Base-by-base conservation (phyloP, 768 basidiomycete species). In the Rhizopogon vinicolor region DNA sequence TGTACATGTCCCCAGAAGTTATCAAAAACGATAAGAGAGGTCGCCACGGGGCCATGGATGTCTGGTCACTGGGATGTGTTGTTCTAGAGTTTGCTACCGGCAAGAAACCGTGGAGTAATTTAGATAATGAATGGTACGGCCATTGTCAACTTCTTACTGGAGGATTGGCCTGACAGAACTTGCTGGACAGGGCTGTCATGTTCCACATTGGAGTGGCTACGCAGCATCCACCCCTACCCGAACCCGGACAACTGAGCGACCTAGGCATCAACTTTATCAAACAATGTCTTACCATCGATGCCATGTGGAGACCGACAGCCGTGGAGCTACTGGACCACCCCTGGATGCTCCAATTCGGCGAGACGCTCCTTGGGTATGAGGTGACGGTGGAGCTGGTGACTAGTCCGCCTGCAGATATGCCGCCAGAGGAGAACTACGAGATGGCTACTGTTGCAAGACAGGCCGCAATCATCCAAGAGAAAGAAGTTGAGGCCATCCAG, bases 1-100 rank as follows among this genome's bases (percentile, higher is more conserved):
- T 98, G 96, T 98, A 99, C 71, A 98, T 99, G 93, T 97, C 95
- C 5, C 97, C 97, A 1, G 97, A 99, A 68, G 85, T 97, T 52
- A 98, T 99, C 76, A 92, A 96, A 74, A 97, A 90, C 63, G 93
- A 96, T 63, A 87, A 81, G 59, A 78, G 85, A 13, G 93, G 94
- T 28, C 79, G 89, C 50, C 86, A 91, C 60, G 97, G 97, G 16
- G 93, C 96, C 10, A 97, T 97, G 91, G 97, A 99, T 68, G 87
- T 99, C 43, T 99, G 97, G 97, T 92, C 93, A 22, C 73, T 98
- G 55, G 97, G 97, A 16, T 98, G 97, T 66, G 93, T 98, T n/a
- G 86, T 98, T 13, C 82, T 98, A 31, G 95, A 99, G 68, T 93
- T 91, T 65, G 91, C 93, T 6, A 99, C 97, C 0, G 97, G 97